Evolutionary conservation across 2,329 filamentous ascomycete species (phyloP), one percentile per base, ranked within the genome.

Genomic region (Penicillium vulpinum): DNA sequence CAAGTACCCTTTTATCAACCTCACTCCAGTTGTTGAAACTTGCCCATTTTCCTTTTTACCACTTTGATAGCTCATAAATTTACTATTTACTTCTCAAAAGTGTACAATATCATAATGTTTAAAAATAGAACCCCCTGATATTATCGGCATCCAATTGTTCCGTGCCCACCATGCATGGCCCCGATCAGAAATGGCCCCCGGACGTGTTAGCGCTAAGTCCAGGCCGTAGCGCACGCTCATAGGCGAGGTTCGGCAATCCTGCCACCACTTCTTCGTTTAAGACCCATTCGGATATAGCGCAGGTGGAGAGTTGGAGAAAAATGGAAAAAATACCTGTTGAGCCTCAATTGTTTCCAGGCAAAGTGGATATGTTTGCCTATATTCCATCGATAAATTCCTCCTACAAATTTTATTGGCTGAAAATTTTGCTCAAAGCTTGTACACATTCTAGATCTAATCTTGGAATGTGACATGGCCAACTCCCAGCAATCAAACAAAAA

Each of bases 61-160:
- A 1, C 16, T 21, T 29, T 18, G 8, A 33, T 16, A 18, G 28
- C 3, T n/a, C 43, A 46, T 31, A 16, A 11, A 22, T 29, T 7
- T 13, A 31, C 15, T n/a, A 51, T 18, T 51, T 18, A n/a, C 8
- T 13, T 6, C 10, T 13, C 4, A 29, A 31, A 22, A 1, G 4
- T 45, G 10, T 2, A 43, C 9, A 7, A 13, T 22, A n/a, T 33
- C 18, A 31, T 18, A 18, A 9, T 44, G 11, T 40, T 21, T 61
- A 62, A 62, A 62, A 51, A 61, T 62, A 61, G 60, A 56, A 48
- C 21, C 54, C 57, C 59, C 48, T 43, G 36, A 44, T 7, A 13
- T 26, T 24, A 33, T 51, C 59, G 57, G 57, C 18, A 28, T 15
- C 26, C 28, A 31, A 38, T 35, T 22, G 24, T 58, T 46, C 58